These are phyloP conservation scores for California macrophylla DNA, from an alignment of 441 rosid species.

Conservation along the genomic window DNA sequence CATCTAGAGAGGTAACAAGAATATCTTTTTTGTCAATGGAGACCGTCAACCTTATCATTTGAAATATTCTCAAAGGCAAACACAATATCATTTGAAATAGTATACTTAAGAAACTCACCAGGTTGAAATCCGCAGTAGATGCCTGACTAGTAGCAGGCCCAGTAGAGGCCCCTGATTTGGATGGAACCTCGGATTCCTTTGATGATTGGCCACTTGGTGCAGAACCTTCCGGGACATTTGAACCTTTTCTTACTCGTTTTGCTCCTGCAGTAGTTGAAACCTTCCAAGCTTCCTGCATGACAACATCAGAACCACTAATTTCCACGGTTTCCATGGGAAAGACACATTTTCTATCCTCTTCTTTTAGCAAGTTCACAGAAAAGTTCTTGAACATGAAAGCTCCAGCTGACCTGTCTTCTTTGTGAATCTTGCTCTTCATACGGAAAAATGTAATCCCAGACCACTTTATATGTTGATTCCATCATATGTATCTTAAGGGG, in stretches of 20 bases:
- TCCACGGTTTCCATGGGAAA: slow-evolving; percentile 6
- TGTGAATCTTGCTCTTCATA: slow-evolving; percentile 11
- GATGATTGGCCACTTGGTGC: slow-evolving; percentile 37
- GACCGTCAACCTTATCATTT: neutral
- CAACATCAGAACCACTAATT: slow-evolving; percentile 14
- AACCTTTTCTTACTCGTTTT: slow-evolving; percentile 78
- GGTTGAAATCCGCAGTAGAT: slow-evolving; percentile 29
- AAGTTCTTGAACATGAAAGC: neutral
- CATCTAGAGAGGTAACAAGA: neutral
- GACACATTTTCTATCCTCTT: neutral
- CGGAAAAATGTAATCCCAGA: slow-evolving; percentile 9
- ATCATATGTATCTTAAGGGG: slow-evolving; percentile 9
- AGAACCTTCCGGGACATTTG: slow-evolving; percentile 45
- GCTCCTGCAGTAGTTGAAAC: slow-evolving; percentile 86
- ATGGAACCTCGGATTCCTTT: slow-evolving; percentile 51
- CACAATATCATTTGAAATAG: neutral
- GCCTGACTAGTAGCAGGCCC: slow-evolving; percentile 25
- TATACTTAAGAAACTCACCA: slow-evolving; percentile 29
- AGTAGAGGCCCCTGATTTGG: slow-evolving; percentile 35
- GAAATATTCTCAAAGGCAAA: neutral
- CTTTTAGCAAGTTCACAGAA: neutral
- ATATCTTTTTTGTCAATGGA: neutral
- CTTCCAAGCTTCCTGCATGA: slow-evolving; percentile 85
- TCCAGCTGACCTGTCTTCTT: slow-evolving; percentile 5
- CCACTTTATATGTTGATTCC: slow-evolving; percentile 2